phyloP scores from a whole-genome alignment of 495 filamentous ascomycete genomes.

The Collariella sp. region DNA sequence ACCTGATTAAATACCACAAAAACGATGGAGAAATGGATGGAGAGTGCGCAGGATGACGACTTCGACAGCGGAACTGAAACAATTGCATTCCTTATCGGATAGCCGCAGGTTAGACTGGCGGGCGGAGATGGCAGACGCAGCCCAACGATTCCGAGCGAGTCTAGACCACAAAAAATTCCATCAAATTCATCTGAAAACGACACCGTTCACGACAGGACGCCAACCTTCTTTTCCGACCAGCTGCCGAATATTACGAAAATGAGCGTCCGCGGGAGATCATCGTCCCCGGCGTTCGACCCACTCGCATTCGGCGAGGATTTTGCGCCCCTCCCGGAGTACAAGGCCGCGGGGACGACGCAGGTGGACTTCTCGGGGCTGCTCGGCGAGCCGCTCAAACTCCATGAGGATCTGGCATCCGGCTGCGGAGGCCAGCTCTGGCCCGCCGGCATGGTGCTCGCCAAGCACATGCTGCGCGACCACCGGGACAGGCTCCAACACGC shows the following conservation, averaged over 20 bases:
- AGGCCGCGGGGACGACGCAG: constrained; percentile 51
- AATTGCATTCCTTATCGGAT: too few relatives aligned
- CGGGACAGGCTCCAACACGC: constrained; percentile 49
- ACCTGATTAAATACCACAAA: too few relatives aligned
- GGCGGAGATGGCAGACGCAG: background rate
- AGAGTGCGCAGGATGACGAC: too few relatives aligned
- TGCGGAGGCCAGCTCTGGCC: constrained; percentile 94
- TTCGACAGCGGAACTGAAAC: too few relatives aligned
- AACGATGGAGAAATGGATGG: too few relatives aligned
- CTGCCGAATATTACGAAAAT: background rate
- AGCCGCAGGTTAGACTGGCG: background rate
- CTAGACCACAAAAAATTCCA: background rate
- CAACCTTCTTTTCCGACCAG: background rate
- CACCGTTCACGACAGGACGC: background rate
- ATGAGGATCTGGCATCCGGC: constrained; percentile 75
- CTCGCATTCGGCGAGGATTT: constrained; percentile 56
- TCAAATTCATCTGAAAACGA: background rate
- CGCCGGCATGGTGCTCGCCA: constrained; percentile 77
- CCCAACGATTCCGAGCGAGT: background rate
- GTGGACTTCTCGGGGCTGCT: constrained; percentile 71
- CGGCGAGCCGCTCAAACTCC: constrained; percentile 56
- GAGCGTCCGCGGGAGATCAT: constrained; percentile 12
- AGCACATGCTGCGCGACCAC: constrained; percentile 70
- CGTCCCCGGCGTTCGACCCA: constrained; percentile 37
- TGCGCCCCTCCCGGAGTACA: constrained; percentile 55